phyloP scores from a whole-genome alignment of 1,284 basidiomycete species.

The Papiliotrema flavescens region DNA sequence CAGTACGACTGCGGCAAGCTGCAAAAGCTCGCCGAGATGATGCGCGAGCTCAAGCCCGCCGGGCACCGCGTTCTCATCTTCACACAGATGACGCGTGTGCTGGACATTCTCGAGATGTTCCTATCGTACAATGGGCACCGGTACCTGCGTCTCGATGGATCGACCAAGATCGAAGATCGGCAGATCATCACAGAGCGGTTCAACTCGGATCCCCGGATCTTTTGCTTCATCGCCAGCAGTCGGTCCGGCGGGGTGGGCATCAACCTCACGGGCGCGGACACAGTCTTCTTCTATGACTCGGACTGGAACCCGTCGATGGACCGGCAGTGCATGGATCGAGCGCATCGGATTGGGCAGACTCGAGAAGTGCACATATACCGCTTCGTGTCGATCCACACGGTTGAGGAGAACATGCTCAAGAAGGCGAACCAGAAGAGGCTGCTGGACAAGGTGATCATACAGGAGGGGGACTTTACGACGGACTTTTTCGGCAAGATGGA shows the following conservation, averaged over 20 bases:
- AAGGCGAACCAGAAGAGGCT: conserved; percentile 95
- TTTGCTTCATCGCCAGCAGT: conserved; percentile 91
- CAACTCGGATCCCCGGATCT: conserved; percentile 83
- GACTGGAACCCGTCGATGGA: conserved; percentile 99
- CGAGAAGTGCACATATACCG: conserved; percentile 96
- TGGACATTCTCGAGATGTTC: conserved; percentile 93
- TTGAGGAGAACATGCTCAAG: conserved; percentile 93
- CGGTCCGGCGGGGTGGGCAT: conserved; percentile 94
- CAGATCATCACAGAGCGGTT: conserved; percentile 97
- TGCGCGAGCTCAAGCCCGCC: conserved; percentile 77
- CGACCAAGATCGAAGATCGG: conserved; percentile 91
- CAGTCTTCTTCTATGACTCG: conserved; percentile 86
- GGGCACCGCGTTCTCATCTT: conserved; percentile 92
- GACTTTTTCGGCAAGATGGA: conserved; percentile 59
- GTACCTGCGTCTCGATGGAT: conserved; percentile 88
- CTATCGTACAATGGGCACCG: conserved; percentile 90
- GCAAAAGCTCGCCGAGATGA: conserved; percentile 72
- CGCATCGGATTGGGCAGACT: conserved; percentile 78
- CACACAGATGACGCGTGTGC: conserved; percentile 93
- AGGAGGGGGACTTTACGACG: conserved; percentile 78
- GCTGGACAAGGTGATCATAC: conserved; percentile 88
- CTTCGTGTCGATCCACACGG: conserved; percentile 76
- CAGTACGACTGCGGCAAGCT: conserved; percentile 98
- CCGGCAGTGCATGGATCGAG: conserved; percentile 90
- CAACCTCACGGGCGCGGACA: conserved; percentile 95